Conservation (phyloP, 2,329 filamentous ascomycete genomes). For the Sporothrix schenckii region DNA sequence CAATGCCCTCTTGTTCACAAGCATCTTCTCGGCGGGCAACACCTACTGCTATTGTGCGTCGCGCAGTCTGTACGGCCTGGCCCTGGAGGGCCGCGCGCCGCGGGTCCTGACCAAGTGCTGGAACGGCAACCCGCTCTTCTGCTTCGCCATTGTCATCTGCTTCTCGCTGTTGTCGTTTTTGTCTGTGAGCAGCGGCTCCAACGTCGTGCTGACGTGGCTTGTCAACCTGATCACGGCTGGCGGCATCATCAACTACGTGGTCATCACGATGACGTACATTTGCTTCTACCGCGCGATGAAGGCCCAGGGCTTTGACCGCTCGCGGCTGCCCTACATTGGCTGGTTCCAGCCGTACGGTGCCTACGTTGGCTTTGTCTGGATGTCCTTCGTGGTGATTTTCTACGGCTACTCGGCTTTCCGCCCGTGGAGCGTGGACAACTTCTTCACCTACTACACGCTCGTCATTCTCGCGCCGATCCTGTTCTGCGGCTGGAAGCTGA, state of each 20-base stretch:
- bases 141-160: slow-evolving; percentile 44
- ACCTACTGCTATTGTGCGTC: slow-evolving; percentile 57
- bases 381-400: slow-evolving; percentile 37
- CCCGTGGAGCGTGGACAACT: slow-evolving; percentile 52
- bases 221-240: slow-evolving; percentile 50
- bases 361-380: slow-evolving; percentile 41
- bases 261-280: slow-evolving; percentile 47
- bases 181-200: slow-evolving; percentile 45
- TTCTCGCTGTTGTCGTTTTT: slow-evolving; percentile 48
- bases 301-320: slow-evolving; percentile 44
- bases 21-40: slow-evolving; percentile 63
- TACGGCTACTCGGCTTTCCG: slow-evolving; percentile 60
- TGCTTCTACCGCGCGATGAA: slow-evolving; percentile 46
- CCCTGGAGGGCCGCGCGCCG: slow-evolving; percentile 49
- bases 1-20: slow-evolving; percentile 62
- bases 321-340: slow-evolving; percentile 46
- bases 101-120: slow-evolving; percentile 44
- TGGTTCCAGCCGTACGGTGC: slow-evolving; percentile 47
- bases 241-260: slow-evolving; percentile 51
- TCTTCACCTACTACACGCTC: slow-evolving; percentile 62
- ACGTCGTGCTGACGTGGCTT: slow-evolving; percentile 49
- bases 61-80: slow-evolving; percentile 47
- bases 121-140: slow-evolving; percentile 48
- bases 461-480: slow-evolving; percentile 56
- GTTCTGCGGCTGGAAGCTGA: slow-evolving; percentile 64